Percentiles rank a stretch among this genome's conserved stretches.
Evolutionary conservation across 1,284 basidiomycete genomes (phyloP).

Genomic region (Cryptococcus hybrid): DNA sequence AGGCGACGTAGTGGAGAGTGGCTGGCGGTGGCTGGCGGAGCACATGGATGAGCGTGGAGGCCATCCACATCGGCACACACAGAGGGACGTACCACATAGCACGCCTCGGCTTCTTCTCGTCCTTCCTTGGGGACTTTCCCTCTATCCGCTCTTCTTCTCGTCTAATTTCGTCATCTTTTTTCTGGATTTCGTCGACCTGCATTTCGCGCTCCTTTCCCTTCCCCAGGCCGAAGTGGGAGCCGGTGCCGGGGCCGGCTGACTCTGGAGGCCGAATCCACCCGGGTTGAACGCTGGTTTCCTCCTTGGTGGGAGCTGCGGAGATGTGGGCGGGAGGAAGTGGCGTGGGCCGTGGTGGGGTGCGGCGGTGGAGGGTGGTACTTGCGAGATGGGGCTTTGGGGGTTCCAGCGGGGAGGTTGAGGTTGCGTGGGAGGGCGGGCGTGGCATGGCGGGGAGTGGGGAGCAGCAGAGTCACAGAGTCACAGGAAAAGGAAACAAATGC

Average conservation of each 20-base stretch:
- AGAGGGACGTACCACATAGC: conserved; percentile 44
- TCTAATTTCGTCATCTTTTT: conserved; percentile 22
- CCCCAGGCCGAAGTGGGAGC: conserved; percentile 7
- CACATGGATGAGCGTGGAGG: too few relatives aligned
- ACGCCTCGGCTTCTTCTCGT: conserved; percentile 47
- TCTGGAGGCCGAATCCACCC: conserved; percentile 46
- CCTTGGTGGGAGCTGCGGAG: conserved; percentile 31
- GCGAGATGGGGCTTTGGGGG: conserved; percentile 33
- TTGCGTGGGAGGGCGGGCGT: too few relatives aligned
- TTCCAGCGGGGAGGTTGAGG: conserved; percentile 5
- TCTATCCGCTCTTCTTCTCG: conserved; percentile 24
- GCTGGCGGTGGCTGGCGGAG: conserved; percentile 41
- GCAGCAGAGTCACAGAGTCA: too few relatives aligned
- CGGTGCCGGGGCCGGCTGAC: conserved; percentile 20
- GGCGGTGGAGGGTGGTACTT: conserved; percentile 13
- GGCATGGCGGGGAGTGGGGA: too few relatives aligned
- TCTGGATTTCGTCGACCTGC: conserved; percentile 20
- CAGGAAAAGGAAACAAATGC: too few relatives aligned
- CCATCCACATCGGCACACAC: too few relatives aligned
- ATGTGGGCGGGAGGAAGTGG: conserved; percentile 10
- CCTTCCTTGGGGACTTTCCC: conserved; percentile 19
- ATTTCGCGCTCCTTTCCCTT: conserved; percentile 23
- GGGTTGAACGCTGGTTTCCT: conserved; percentile 45
- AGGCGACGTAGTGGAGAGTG: conserved; percentile 59
- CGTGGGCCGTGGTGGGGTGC: neutral